Evolutionary conservation across 768 basidiomycete species (phyloP), one percentile per base, ranked within the genome.

Genomic region (Russula virescens): DNA sequence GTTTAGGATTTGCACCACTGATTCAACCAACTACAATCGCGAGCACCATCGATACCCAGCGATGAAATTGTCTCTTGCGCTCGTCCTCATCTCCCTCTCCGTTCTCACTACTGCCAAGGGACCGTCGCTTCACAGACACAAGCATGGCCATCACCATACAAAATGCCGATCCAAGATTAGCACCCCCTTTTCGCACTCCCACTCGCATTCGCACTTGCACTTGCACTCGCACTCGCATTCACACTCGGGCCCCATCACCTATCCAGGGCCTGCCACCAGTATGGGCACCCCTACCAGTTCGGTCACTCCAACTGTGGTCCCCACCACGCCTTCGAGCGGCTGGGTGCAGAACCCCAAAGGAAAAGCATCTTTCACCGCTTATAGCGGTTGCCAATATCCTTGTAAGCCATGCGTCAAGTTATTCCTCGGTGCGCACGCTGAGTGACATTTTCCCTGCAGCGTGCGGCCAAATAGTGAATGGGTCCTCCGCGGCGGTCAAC

Each of bases 401-500:
- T 49, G 48, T 49, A 19, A 49, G 48, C 13, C 38, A 38, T 11
- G 13, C 42, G 42, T 3, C 42, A 18, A 43, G 2, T 1, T 47
- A 10, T 18, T 7, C 25, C 35, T 23, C 19, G 6, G 26, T 7
- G 5, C 21, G 26, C 23, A n/a, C 11, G 38, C 45, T 63, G 46
- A 63, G 38, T 10, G 31, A 47, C 23, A 3, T 26, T 35, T 40
- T 14, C 10, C 43, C 3, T 21, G 10, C 23, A 79, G 83, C 82
- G n/a, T 85, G 84, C 67, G 83, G 84, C 8, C 75, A 76, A 62
- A 65, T 75, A 19, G 80, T 77, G 3, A 71, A 67, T 34, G 83
- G 83, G 3, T 83, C 72, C 70, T 82, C 81, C 5, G 82, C 83
- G 14, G 83, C 83, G 6, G 78, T 85, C 13, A 83, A 76, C 70